Percentiles rank a stretch among this genome's conserved stretches.
Conservation (phyloP, 441 rosid species). For the Isatis lusitanica region DNA sequence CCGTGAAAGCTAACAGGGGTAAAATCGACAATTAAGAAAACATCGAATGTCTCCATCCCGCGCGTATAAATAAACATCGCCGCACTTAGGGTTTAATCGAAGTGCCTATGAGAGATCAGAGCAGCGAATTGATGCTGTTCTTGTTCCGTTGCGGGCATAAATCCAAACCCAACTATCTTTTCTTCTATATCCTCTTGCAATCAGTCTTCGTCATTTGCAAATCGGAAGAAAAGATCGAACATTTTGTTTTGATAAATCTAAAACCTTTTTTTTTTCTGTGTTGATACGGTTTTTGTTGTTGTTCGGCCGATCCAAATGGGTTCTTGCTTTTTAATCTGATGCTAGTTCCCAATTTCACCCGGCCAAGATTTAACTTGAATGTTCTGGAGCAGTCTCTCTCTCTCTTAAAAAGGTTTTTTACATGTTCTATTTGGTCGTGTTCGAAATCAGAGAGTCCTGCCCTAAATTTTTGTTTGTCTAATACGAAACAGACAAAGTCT, state of each 20-base stretch:
- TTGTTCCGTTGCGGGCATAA: constrained; percentile 57
- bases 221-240: constrained; percentile 17
- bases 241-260: not conserved
- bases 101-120: constrained; percentile 50
- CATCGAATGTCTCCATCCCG: not conserved
- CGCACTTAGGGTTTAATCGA: not conserved
- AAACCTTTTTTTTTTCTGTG: not conserved
- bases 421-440: constrained; percentile 34
- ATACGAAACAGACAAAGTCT: not conserved
- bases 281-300: not conserved
- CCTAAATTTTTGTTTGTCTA: constrained; percentile 28
- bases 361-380: constrained; percentile 39
- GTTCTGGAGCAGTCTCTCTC: constrained; percentile 22
- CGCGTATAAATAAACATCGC: constrained; percentile 25
- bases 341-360: constrained; percentile 57
- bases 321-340: not conserved
- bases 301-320: constrained; percentile 57
- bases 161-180: constrained; percentile 22
- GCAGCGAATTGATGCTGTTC: constrained; percentile 24
- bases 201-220: not conserved
- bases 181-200: constrained; percentile 21
- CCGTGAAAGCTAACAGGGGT: not conserved
- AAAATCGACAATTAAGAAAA: constrained; percentile 1
- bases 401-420: not conserved
- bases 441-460: constrained; percentile 31